A percentile compares a stretch with the other conserved stretches of the same genome.
Evolutionary conservation across 805 yeast genomes (phyloP).

Genomic region (Blastobotrys parvus): DNA sequence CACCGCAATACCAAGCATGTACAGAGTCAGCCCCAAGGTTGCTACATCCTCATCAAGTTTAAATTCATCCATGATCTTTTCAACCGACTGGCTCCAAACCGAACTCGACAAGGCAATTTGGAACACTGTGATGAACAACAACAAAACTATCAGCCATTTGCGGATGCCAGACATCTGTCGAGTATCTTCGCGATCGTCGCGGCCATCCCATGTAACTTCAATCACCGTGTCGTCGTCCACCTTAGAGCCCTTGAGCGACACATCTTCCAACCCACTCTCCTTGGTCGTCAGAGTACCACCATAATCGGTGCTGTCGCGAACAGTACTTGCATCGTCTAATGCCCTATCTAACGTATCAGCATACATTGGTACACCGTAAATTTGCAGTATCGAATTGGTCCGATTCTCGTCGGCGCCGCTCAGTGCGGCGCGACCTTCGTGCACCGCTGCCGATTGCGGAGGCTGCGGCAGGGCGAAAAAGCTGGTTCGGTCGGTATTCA

Average conservation of each 20-base stretch:
- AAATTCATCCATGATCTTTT: constrained; percentile 31
- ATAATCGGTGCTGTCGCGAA: not conserved
- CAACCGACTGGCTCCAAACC: constrained; percentile 39
- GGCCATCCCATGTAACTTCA: constrained; percentile 13
- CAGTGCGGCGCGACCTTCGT: too few relatives aligned
- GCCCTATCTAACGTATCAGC: not conserved
- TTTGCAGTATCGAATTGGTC: not conserved
- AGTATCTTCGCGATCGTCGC: constrained; percentile 10
- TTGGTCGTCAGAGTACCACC: not conserved
- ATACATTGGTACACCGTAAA: not conserved
- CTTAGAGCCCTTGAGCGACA: not conserved
- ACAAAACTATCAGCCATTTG: not conserved
- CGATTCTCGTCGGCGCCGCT: too few relatives aligned
- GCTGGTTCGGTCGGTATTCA: too few relatives aligned
- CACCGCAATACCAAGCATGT: constrained; percentile 53
- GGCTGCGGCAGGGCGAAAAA: too few relatives aligned
- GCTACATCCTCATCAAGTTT: constrained; percentile 36
- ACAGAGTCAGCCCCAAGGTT: constrained; percentile 42
- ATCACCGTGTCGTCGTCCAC: not conserved
- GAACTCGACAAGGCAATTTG: constrained; percentile 16
- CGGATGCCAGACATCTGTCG: not conserved
- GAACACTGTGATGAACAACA: not conserved
- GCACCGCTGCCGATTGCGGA: too few relatives aligned
- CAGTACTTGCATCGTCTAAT: not conserved
- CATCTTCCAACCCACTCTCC: not conserved